Evolutionary conservation across 352 stramenopile genomes (phyloP), one percentile per base, ranked within the genome.

Genomic region (Phytopythium montanum): DNA sequence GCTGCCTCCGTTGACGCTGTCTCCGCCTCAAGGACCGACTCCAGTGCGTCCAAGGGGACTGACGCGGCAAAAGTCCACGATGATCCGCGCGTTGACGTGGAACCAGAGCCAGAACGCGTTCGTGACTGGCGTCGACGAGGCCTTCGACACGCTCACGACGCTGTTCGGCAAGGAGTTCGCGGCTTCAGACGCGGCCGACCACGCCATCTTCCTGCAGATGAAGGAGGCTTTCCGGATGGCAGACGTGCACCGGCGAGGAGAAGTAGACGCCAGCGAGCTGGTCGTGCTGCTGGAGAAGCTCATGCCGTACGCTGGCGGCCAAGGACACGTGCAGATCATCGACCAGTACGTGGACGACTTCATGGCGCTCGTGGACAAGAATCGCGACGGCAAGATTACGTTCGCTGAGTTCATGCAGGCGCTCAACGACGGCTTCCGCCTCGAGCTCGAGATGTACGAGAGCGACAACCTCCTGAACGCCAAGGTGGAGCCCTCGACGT

Each of bases 331-430:
- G 10, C 68, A 70, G 38, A 63, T 63, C 12, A 79, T 92, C 60
- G 77, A 91, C 26, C 66, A 89, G 42, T 93, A 93, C 26, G 79
- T 93, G 16, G 79, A 79, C 6, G 79, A 90, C 45, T 93, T 93
- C 52, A 90, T 93, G 79, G 34, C 60, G 7, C 60, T 90, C 7
- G 83, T 91, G 42, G 83, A 92, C 62, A 76, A 75, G 45, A 76
- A 92, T 49, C 55, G 77, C 10, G 76, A 87, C 59, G 83, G 79
- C 31, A 75, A 81, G 56, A 70, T 92, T 26, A 83, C 81, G 33
- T 89, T 89, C 42, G 52, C 61, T 0, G 84, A 93, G 61, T 91
- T 93, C 61, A 91, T 90, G 81, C 64, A 90, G 52, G 83, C 81
- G 0, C 54, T 93, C 5, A 79, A 93, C 61, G 69, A 87, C 26